Percentiles rank a stretch among this genome's conserved stretches.
Evolutionary conservation across 352 stramenopile species (phyloP).

Genomic region (Globisporangium carolinianum): DNA sequence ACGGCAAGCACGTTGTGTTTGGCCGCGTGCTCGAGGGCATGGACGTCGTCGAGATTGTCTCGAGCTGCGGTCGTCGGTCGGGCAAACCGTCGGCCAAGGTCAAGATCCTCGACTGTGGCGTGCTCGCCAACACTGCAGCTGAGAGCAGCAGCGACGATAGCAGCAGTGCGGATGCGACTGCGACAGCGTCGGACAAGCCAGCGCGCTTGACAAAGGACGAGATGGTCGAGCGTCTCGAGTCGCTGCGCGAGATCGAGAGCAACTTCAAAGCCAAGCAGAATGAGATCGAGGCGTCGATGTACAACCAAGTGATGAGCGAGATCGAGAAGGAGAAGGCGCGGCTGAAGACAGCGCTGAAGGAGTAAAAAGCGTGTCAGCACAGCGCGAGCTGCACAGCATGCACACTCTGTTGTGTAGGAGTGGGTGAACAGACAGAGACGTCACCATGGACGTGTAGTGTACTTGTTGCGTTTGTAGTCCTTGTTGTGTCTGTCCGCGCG

Average conservation of each 20-base stretch:
- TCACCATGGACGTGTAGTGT: no score
- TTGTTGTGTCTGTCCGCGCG: no score
- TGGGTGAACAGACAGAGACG: no score
- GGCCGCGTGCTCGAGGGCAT: slow-evolving; percentile 86
- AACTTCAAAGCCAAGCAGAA: slow-evolving; percentile 52
- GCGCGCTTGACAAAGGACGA: slow-evolving; percentile 44
- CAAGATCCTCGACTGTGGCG: slow-evolving; percentile 87
- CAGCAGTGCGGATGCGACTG: slow-evolving; percentile 3
- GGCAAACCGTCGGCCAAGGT: slow-evolving; percentile 86
- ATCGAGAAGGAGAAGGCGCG: slow-evolving; percentile 62
- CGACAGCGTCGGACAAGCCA: slow-evolving; percentile 3
- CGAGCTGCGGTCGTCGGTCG: slow-evolving; percentile 68
- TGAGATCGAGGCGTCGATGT: slow-evolving; percentile 56
- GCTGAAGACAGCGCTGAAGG: slow-evolving; percentile 54
- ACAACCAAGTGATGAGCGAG: slow-evolving; percentile 54
- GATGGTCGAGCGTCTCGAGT: slow-evolving; percentile 55
- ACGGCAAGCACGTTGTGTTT: slow-evolving; percentile 97
- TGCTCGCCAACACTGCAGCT: slow-evolving; percentile 21
- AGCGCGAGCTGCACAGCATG: no score
- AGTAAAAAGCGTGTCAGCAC: neutral
- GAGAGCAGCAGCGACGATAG: slow-evolving; percentile 9
- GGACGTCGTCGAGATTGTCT: slow-evolving; percentile 90
- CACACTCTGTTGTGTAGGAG: no score
- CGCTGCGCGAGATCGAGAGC: slow-evolving; percentile 51
- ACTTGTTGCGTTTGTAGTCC: no score